A percentile compares a stretch with the other conserved stretches of the same genome.
Evolutionary conservation across 225 moss, liverwort and hornwort genomes (phyloP).

Genomic region (Bryum argenteum): DNA sequence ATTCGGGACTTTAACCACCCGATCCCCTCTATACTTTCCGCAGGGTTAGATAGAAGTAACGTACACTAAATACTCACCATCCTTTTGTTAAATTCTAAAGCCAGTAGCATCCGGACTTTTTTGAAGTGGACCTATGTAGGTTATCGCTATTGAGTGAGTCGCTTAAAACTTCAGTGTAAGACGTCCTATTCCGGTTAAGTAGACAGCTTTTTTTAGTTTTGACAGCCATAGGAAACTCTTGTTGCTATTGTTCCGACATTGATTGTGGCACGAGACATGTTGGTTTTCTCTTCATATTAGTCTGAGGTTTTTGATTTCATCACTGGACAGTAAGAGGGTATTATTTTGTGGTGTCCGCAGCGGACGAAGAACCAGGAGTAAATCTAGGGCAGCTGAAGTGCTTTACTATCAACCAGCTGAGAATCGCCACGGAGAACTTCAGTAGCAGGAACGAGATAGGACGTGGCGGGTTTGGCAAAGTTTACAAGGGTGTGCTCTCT

Average conservation of each 20-base stretch:
- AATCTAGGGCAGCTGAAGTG: slow-evolving; percentile 81
- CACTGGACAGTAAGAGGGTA: not conserved
- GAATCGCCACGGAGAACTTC: slow-evolving; percentile 85
- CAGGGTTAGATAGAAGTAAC: not conserved
- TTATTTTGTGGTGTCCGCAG: slow-evolving; percentile 43
- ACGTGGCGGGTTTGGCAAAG: slow-evolving; percentile 87
- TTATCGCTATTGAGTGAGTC: not conserved
- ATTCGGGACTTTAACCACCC: not conserved
- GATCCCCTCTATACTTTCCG: not conserved
- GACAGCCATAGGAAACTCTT: not conserved
- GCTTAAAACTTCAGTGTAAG: not conserved
- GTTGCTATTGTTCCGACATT: not conserved
- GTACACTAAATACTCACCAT: not conserved
- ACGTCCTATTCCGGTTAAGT: not conserved
- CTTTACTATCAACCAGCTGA: slow-evolving; percentile 75
- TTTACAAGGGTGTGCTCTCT: slow-evolving; percentile 78
- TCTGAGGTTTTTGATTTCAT: not conserved
- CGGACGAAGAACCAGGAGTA: slow-evolving; percentile 81
- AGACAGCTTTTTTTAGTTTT: not conserved
- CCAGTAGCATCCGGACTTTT: not conserved
- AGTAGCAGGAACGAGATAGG: slow-evolving; percentile 75
- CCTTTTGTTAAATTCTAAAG: not conserved
- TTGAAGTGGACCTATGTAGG: not conserved
- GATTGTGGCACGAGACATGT: not conserved
- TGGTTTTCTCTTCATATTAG: not conserved